phyloP scores from a whole-genome alignment of 768 basidiomycete genomes.

The Wakefieldia striispora region DNA sequence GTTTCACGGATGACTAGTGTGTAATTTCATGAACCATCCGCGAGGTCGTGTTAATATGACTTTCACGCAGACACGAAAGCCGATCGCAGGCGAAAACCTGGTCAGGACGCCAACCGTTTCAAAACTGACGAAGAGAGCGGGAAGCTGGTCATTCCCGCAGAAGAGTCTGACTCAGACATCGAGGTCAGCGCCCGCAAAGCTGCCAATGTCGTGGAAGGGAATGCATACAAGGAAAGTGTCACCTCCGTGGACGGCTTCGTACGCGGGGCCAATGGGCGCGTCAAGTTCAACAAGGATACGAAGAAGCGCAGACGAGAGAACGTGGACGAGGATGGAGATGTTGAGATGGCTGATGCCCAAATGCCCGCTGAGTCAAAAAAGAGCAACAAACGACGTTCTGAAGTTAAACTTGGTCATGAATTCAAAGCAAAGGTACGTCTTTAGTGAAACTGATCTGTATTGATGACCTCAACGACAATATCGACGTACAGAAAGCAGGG shows the following conservation, averaged over 20 bases:
- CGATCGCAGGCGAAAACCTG: slow-evolving; percentile 67
- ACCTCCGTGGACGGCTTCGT: slow-evolving; percentile 89
- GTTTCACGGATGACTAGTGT: slow-evolving; percentile 67
- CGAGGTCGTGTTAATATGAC: slow-evolving; percentile 1
- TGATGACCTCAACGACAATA: slow-evolving; percentile 3
- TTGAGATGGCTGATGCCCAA: slow-evolving; percentile 77
- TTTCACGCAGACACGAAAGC: slow-evolving; percentile 39
- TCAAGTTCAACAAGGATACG: slow-evolving; percentile 97
- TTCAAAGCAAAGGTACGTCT: slow-evolving; percentile 90
- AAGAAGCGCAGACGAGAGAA: slow-evolving; percentile 84
- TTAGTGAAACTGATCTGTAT: not conserved
- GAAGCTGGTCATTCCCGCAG: slow-evolving; percentile 70
- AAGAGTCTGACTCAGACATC: slow-evolving; percentile 48
- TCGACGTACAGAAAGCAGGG: slow-evolving; percentile 71
- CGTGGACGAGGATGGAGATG: slow-evolving; percentile 55
- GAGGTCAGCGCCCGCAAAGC: slow-evolving; percentile 39
- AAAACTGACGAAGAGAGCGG: slow-evolving; percentile 83
- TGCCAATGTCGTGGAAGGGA: slow-evolving; percentile 59
- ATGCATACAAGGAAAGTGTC: slow-evolving; percentile 80
- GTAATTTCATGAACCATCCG: slow-evolving; percentile 24
- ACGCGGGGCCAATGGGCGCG: slow-evolving; percentile 74
- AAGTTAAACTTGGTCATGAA: slow-evolving; percentile 71
- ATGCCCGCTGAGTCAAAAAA: slow-evolving; percentile 40
- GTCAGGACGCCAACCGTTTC: slow-evolving; percentile 84
- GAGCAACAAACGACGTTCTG: slow-evolving; percentile 53